Percentiles rank a stretch among this genome's conserved stretches.
These are phyloP conservation scores for Capniomyces stellatus DNA, from an alignment of 371 early-diverging fungal species.

Conservation along the genomic window DNA sequence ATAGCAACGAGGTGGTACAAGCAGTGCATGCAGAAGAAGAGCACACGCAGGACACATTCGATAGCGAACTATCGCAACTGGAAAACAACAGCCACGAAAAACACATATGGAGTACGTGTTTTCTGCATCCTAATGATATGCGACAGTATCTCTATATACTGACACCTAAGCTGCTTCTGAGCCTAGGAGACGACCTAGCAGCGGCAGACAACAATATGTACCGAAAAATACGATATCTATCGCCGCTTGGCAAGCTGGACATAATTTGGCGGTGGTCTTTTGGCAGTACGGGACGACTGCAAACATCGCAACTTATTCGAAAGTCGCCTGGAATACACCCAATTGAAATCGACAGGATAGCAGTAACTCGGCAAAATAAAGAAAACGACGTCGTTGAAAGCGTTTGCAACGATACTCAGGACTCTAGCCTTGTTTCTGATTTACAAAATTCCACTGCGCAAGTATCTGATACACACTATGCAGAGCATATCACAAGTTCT, in stretches of 20 bases:
- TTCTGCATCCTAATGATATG: constrained; percentile 46
- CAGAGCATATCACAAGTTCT: not conserved
- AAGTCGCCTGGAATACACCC: constrained; percentile 59
- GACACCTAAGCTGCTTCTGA: constrained; percentile 29
- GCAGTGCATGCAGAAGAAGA: too few species aligned
- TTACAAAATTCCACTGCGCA: too few species aligned
- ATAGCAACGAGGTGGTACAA: not conserved
- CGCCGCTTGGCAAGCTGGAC: constrained; percentile 80
- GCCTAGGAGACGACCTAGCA: constrained; percentile 5
- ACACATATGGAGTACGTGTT: not conserved
- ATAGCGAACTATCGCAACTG: not conserved
- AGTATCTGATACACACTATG: not conserved
- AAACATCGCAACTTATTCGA: constrained; percentile 82
- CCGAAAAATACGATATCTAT: constrained; percentile 28
- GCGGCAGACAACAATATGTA: constrained; percentile 4
- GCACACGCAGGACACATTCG: not conserved
- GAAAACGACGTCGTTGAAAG: not conserved
- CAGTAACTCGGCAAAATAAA: constrained; percentile 15
- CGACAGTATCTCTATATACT: constrained; percentile 82
- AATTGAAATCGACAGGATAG: constrained; percentile 47
- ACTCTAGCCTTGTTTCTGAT: too few species aligned
- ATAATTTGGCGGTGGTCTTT: constrained; percentile 79
- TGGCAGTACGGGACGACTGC: constrained; percentile 73
- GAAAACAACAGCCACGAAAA: not conserved
- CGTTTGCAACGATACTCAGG: not conserved